Base-by-base conservation (phyloP, 768 basidiomycete species). In the Kwoniella sp. region DNA sequence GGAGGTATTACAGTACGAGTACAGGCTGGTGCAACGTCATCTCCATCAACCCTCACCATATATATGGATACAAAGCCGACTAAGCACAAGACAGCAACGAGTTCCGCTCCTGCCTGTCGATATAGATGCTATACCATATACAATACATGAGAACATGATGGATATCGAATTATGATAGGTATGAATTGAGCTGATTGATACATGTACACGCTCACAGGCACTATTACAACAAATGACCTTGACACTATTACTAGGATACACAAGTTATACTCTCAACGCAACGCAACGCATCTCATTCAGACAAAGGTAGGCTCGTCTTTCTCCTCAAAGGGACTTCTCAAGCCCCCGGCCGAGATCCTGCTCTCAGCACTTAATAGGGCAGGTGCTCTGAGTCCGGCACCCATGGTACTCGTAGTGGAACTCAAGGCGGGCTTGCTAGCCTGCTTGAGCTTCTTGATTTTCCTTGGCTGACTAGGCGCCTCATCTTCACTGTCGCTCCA, bases 241-340 rank as follows among this genome's bases (percentile, higher is more conserved):
- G 33, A 33, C 7, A 44, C 33, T 33, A 6, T 33, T 13, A 44
- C 3, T 10, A 19, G 17, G 17, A 44, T 4, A 44, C 8, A 44
- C 17, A 19, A 3, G 17, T 44, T 44, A 10, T 15, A 44, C 33
- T 44, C 4, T 44, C 10, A 10, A 15, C 4, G 40, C 3, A 19
- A 19, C 40, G 40, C 17, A 10, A 3, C 40, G 40, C 40, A 9
- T 4, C 8, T 44, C 25, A n/a, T n/a, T 49, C 48, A 62, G 7
- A 30, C 25, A 48, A 64, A 64, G 13, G 44, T 46, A 26, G 52
- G 50, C 29, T 57, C 66, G 8, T 53, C 63, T 47, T 68, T 73
- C 62, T 73, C 71, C 52, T 73, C 71, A 54, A 73, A 73, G 2
- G 71, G 71, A 60, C 68, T 70, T 26, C 68, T 50, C 50, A 72